Conservation (phyloP, 495 filamentous ascomycete species). For the Penicillium verhagenii region DNA sequence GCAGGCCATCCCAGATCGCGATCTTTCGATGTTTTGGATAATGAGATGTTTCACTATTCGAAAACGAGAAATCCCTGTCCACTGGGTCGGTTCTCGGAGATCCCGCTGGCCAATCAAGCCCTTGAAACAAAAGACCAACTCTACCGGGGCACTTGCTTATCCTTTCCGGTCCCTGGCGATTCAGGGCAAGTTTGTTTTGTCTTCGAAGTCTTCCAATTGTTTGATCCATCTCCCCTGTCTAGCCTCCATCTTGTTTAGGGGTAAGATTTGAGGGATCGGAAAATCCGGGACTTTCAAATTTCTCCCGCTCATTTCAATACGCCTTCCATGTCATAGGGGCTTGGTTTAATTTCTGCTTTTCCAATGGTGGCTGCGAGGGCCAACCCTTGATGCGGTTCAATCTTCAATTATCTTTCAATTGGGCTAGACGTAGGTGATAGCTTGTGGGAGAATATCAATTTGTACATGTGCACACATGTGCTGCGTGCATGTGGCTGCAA, state of each 20-base stretch:
- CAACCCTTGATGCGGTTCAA: not conserved
- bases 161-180: not conserved
- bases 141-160: not conserved
- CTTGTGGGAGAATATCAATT: slow-evolving; percentile 2
- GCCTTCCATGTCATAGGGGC: not conserved
- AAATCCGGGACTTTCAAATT: no score
- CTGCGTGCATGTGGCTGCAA: slow-evolving; percentile 4
- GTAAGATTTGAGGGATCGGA: not conserved
- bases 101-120: not conserved
- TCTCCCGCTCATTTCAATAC: no score
- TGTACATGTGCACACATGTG: no score
- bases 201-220: no score
- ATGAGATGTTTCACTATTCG: slow-evolving; percentile 18
- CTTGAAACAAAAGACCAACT: not conserved
- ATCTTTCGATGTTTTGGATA: slow-evolving; percentile 6
- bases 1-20: slow-evolving; percentile 15
- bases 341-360: no score
- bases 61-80: no score
- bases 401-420: no score
- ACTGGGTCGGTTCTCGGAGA: slow-evolving; percentile 5
- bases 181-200: not conserved
- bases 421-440: not conserved
- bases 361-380: slow-evolving; percentile 2
- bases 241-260: no score
- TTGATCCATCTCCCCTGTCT: not conserved